Conservation (phyloP, 2,329 filamentous ascomycete species). For the Colletotrichum cuscutae region DNA sequence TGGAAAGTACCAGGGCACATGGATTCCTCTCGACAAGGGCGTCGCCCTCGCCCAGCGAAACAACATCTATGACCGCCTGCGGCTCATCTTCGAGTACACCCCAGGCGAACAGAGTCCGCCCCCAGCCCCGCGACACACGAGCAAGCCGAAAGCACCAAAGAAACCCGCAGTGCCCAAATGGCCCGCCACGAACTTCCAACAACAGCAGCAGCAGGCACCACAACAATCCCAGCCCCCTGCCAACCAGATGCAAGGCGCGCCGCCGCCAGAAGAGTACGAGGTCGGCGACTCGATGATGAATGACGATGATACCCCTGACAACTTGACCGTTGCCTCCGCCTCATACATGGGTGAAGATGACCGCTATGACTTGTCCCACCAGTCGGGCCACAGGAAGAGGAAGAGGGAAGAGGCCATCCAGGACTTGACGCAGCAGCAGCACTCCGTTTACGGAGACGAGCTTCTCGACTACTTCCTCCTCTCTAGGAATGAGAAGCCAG, state of each 20-base stretch:
- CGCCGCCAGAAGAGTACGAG: conserved; percentile 71
- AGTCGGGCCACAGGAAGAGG: conserved; percentile 74
- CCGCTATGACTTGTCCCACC: conserved; percentile 75
- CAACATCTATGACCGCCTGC: conserved; percentile 83
- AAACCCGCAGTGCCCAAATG: conserved; percentile 73
- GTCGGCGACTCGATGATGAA: conserved; percentile 69
- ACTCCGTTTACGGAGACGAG: conserved; percentile 91
- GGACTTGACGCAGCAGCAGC: conserved; percentile 80
- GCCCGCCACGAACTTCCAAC: conserved; percentile 49
- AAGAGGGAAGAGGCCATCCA: conserved; percentile 76
- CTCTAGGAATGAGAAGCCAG: conserved; percentile 79
- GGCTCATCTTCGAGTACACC: conserved; percentile 88
- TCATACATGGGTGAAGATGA: conserved; percentile 89
- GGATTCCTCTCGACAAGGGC: conserved; percentile 89
- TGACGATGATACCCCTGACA: conserved; percentile 85
- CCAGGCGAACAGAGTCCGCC: conserved; percentile 89
- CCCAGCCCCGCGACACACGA: conserved; percentile 91
- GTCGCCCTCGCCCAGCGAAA: conserved; percentile 87
- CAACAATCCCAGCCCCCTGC: conserved; percentile 25
- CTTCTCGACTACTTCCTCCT: conserved; percentile 96
- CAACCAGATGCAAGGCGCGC: conserved; percentile 40
- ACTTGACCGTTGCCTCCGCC: conserved; percentile 83
- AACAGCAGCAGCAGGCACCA: conserved; percentile 10
- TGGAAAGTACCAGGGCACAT: conserved; percentile 98
- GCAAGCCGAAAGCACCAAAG: conserved; percentile 83